Base-by-base conservation (phyloP, 2,329 filamentous ascomycete genomes). In the Pyricularia grisea region DNA sequence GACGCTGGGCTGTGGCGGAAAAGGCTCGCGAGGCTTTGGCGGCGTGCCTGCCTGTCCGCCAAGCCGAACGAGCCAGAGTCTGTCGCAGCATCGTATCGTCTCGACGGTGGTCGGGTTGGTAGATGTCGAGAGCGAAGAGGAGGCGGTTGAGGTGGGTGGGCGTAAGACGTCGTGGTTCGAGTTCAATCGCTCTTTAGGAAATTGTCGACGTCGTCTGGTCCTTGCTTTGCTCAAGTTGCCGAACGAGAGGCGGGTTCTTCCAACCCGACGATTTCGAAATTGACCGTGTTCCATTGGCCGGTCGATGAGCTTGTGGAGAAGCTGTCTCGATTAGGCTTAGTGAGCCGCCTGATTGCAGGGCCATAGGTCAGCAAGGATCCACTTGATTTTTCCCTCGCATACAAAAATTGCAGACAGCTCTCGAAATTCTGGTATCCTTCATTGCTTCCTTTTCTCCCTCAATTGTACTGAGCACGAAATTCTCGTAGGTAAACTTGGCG, bases 1-100 rank as follows among this genome's bases (percentile, higher is more conserved):
- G 87, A 80, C 93, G 88, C 81, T 87, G 88, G 77, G 87, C 82
- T 74, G 92, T 93, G 76, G 90, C 91, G 81, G 91, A 87, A 85
- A 99, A 97, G 77, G 91, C 84, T 83, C 93, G 89, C 80, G 88
- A 85, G 81, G 87, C 87, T 79, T 81, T 82, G 79, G 81, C 82
- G 77, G 82, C 82, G 77, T 83, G 84, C 78, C 83, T 84, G 81
- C 85, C 82, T 76, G 85, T 84, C 85, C 87, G 87, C 84, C 87
- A 87, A 82, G 87, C 85, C 84, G 88, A 88, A 82, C 87, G 87
- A 81, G 86, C 86, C 79, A 90, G 81, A 81, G 86, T 83, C 78
- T 88, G 85, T 84, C 88, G 86, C 81, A 90, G 84, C 88, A 90
- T 90, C 81, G 83, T 88, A 81, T 83, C 84, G 84, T 84, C 84